Conservation (phyloP, 129 eudicot species). For the Escallonia herrerae region DNA sequence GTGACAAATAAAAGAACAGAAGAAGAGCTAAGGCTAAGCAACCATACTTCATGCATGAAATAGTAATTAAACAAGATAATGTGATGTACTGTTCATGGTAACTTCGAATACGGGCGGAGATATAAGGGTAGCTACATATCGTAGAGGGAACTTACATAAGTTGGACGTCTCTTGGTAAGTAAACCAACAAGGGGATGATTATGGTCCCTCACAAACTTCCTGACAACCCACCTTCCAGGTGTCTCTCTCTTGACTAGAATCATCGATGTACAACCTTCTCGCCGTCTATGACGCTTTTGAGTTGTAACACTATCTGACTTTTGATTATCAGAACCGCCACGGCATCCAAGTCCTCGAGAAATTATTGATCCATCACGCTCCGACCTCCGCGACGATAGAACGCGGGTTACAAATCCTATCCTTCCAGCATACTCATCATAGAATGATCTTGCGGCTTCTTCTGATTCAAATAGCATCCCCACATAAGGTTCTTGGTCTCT, state of each 20-base stretch:
- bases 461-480: conserved; percentile 64
- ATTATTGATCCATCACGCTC: conserved; percentile 65
- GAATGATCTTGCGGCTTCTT: conserved; percentile 56
- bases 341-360: conserved; percentile 72
- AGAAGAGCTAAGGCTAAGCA: too few species aligned
- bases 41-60: too few species aligned
- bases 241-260: conserved; percentile 51
- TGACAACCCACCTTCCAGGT: conserved; percentile 52
- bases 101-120: too few species aligned
- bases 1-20: too few species aligned
- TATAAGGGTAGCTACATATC: neutral
- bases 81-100: too few species aligned
- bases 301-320: conserved; percentile 16
- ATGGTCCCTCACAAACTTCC: conserved; percentile 52
- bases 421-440: conserved; percentile 60
- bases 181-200: conserved; percentile 48
- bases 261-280: conserved; percentile 55
- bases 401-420: conserved; percentile 54
- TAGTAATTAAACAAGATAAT: too few species aligned
- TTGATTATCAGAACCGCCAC: conserved; percentile 32
- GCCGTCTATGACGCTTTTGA: conserved; percentile 35
- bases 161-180: conserved; percentile 34
- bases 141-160: conserved; percentile 44
- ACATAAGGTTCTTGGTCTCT: conserved; percentile 44
- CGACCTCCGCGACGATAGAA: conserved; percentile 67